Conservation (phyloP, 352 stramenopile genomes). For the Elongisporangium anandrum region DNA sequence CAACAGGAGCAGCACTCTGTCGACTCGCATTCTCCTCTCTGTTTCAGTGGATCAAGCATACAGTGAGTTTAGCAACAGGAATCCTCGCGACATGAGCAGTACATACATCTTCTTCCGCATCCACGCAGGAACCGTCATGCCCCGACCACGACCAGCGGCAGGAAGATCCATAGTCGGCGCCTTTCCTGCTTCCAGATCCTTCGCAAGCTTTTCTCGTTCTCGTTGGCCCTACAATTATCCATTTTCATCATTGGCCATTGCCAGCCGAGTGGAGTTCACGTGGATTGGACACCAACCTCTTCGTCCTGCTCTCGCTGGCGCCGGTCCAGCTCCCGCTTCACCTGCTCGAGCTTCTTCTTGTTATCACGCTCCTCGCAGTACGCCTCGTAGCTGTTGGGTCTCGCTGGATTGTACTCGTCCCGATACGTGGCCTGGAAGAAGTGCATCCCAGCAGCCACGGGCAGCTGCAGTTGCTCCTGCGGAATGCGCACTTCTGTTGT, state of each 20-base stretch:
- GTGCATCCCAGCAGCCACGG: constrained; percentile 13
- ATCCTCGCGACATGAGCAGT: neutral
- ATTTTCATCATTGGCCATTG: neutral
- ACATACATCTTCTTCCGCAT: constrained; percentile 90
- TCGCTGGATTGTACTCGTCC: constrained; percentile 84
- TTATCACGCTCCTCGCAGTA: constrained; percentile 80
- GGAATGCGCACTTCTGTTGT: constrained; percentile 37
- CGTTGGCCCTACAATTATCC: constrained; percentile 37
- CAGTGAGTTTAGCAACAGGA: constrained; percentile 2
- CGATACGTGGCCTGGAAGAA: constrained; percentile 75
- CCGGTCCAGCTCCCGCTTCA: constrained; percentile 75
- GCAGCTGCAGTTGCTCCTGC: constrained; percentile 14
- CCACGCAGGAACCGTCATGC: constrained; percentile 91
- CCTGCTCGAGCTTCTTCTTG: constrained; percentile 74
- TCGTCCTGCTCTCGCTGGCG: constrained; percentile 70
- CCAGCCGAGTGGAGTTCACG: neutral
- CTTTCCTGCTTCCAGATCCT: constrained; percentile 65
- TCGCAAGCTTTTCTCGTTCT: constrained; percentile 63
- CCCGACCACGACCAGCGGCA: constrained; percentile 62
- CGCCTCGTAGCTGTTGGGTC: constrained; percentile 87
- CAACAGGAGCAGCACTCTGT: neutral
- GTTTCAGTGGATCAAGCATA: constrained; percentile 4
- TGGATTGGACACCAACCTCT: constrained; percentile 35
- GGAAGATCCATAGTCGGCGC: constrained; percentile 46
- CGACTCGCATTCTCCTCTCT: constrained; percentile 53